Conservation (phyloP, 768 basidiomycete genomes). For the Cystobasidium onofrii region DNA sequence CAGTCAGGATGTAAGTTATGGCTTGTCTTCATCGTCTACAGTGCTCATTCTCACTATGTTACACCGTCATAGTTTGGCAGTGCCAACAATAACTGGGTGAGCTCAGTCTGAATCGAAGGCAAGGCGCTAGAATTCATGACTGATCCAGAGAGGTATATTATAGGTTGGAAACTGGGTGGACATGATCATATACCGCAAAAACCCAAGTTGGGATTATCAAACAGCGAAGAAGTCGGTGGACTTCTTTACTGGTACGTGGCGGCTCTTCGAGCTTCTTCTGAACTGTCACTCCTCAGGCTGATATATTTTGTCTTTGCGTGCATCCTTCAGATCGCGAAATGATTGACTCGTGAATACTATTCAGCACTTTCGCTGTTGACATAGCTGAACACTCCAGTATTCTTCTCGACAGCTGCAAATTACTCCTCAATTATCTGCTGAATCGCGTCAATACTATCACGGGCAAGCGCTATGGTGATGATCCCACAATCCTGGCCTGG, state of each 20-base stretch:
- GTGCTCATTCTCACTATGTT: not conserved
- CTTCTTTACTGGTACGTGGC: slow-evolving; percentile 19
- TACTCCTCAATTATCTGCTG: slow-evolving; percentile 35
- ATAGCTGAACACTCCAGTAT: not conserved
- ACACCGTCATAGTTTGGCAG: slow-evolving; percentile 17
- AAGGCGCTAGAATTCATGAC: not conserved
- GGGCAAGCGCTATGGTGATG: slow-evolving; percentile 38
- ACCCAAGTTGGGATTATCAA: slow-evolving; percentile 13
- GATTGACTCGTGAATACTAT: slow-evolving; percentile 17
- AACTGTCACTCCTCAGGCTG: too few relatives aligned
- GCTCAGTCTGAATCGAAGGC: not conserved
- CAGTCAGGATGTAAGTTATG: slow-evolving; percentile 7
- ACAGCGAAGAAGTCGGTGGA: slow-evolving; percentile 16
- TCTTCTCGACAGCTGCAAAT: not conserved
- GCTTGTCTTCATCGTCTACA: not conserved
- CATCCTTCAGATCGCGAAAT: slow-evolving; percentile 27
- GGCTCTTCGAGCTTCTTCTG: not conserved
- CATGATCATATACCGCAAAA: slow-evolving; percentile 24
- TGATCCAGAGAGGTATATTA: not conserved
- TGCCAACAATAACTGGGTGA: slow-evolving; percentile 22
- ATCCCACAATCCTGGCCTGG: slow-evolving; percentile 41
- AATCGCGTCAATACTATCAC: slow-evolving; percentile 42
- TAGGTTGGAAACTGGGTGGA: slow-evolving; percentile 26
- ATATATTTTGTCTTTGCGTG: too few relatives aligned
- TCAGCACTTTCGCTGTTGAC: too few relatives aligned